Percentiles rank a stretch among this genome's conserved stretches.
Evolutionary conservation across 2,329 filamentous ascomycete genomes (phyloP).

Genomic region (Gnomoniopsis smithogilvyi): DNA sequence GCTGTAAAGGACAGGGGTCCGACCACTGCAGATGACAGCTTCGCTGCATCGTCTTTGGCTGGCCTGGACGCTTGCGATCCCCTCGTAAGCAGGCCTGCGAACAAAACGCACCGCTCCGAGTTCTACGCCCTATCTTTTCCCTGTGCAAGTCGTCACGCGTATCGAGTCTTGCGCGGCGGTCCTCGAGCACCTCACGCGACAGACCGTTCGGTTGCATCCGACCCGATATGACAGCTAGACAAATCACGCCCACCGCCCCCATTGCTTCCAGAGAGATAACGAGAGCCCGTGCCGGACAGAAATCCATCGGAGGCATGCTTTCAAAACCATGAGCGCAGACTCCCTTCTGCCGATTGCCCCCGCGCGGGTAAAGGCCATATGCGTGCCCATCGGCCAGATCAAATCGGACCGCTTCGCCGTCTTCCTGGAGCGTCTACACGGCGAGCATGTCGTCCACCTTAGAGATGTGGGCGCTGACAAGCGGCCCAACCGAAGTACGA

Average conservation of each 20-base stretch:
- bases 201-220: background rate
- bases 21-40: slow-evolving; percentile 14
- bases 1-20: background rate
- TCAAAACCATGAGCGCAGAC: slow-evolving; percentile 70
- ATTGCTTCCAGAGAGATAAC: background rate
- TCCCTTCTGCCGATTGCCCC: slow-evolving; percentile 87
- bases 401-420: slow-evolving; percentile 74
- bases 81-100: slow-evolving; percentile 7
- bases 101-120: slow-evolving; percentile 7
- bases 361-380: slow-evolving; percentile 82
- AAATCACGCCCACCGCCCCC: background rate
- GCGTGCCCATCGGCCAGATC: slow-evolving; percentile 84
- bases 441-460: slow-evolving; percentile 77
- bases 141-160: too few relatives aligned
- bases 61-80: slow-evolving; percentile 4
- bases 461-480: slow-evolving; percentile 83
- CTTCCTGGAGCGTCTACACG: slow-evolving; percentile 75
- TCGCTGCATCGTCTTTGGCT: slow-evolving; percentile 9
- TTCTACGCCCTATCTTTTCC: background rate
- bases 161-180: background rate
- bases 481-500: slow-evolving; percentile 79
- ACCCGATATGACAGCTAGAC: slow-evolving; percentile 7
- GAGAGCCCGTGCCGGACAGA: background rate
- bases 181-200: background rate
- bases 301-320: slow-evolving; percentile 15